Base-by-base conservation (phyloP, 192 early-diverging fungal genomes). In the Rhizoclosmatium globosum region DNA sequence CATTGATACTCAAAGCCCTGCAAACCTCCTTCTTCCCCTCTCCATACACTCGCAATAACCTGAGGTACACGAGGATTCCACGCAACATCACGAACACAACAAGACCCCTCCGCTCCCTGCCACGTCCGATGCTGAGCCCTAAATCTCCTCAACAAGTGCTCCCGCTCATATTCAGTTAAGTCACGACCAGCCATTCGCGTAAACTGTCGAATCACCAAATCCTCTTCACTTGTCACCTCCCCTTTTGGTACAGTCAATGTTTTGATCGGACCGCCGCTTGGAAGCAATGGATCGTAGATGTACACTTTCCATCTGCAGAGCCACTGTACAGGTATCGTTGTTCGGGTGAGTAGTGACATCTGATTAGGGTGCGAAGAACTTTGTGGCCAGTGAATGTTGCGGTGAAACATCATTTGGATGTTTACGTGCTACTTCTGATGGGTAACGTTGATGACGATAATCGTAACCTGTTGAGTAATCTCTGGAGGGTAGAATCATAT, bases 321-420 rank as follows among this genome's bases (percentile, higher is more conserved):
- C 93, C 93, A 11, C 89, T 88, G 77, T 92, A 93, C 13, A 91
- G 76, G 74, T 90, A 94, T 59, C 80, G 82, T 68, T 92, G 88
- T 3, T 39, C 65, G 0, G 92, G 92, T 9, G 91, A 90, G 64
- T 91, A 94, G 73, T 92, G 88, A 71, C 93, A 92, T 56, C 93
- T 86, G 57, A 94, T 94, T 42, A 94, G 69, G 0, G 93, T 94
- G 58, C 85, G 74, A 3, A 94, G 70, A 1, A 94, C 78, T 6
- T 71, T 81, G 76, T 93, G 91, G 48, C 91, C 91, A 21, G 70
- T 83, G 78, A 90, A 92, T 0, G 89, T 88, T 80, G 86, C 85
- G 3, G 92, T 90, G 2, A 90, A 7, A 62, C 74, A 74, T 91
- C 91, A 13, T 81, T 15, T 11, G 91, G 85, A 78, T 92, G 89